phyloP scores from a whole-genome alignment of 1,284 basidiomycete species.

The Cutaneotrichosporon daszewskae region DNA sequence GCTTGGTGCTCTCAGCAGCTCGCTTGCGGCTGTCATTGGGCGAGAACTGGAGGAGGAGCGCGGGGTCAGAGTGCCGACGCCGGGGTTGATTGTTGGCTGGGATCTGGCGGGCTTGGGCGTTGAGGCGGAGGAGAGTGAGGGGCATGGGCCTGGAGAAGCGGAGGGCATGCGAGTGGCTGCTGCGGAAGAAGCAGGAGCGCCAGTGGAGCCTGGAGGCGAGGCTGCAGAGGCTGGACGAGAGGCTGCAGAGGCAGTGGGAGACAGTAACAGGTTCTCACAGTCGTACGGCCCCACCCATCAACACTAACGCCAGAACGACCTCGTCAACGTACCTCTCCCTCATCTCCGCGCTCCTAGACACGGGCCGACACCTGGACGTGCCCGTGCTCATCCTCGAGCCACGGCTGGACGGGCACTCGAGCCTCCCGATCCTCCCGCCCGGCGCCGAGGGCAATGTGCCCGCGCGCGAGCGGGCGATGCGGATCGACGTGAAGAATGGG shows the following conservation, averaged over 20 bases:
- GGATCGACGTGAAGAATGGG: constrained; percentile 23
- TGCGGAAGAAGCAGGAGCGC: neutral
- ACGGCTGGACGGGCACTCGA: constrained; percentile 9
- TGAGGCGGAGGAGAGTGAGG: constrained; percentile 9
- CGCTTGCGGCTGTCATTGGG: no score
- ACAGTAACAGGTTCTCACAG: neutral
- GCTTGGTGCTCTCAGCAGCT: constrained; percentile 8
- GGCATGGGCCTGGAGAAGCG: neutral
- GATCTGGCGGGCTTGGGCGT: constrained; percentile 30
- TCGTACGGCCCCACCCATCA: constrained; percentile 25
- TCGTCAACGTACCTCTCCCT: constrained; percentile 34
- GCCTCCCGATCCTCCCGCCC: constrained; percentile 27
- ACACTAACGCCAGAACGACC: constrained; percentile 20
- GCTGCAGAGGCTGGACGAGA: neutral
- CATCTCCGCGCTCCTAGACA: constrained; percentile 22
- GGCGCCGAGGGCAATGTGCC: constrained; percentile 12
- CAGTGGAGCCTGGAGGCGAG: neutral
- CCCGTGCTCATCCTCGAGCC: constrained; percentile 37
- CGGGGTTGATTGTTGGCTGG: constrained; percentile 31
- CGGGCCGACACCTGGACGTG: constrained; percentile 22
- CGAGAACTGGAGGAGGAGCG: neutral
- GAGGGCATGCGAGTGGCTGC: neutral
- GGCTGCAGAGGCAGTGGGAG: constrained; percentile 16
- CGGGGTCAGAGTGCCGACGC: constrained; percentile 9
- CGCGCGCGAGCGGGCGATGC: constrained; percentile 18